A percentile compares a stretch with the other conserved stretches of the same genome.
phyloP scores from a whole-genome alignment of 208 protist genomes.

The Acanthamoeba sp. region DNA sequence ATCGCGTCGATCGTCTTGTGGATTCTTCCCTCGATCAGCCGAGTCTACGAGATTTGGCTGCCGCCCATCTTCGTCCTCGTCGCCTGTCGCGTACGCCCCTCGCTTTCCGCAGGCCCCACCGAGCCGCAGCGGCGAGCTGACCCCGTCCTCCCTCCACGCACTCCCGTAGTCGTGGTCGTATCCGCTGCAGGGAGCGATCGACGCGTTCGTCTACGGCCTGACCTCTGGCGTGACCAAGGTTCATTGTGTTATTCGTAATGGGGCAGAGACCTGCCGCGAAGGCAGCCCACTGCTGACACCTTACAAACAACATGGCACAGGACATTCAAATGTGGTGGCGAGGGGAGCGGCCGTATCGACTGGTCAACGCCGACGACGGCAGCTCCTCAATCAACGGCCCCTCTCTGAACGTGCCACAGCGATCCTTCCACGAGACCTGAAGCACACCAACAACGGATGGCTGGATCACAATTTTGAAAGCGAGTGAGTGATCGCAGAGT shows the following conservation, averaged over 20 bases:
- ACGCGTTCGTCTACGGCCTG: neutral
- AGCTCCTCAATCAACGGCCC: too few relatives aligned
- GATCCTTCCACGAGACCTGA: too few relatives aligned
- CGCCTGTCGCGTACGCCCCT: neutral
- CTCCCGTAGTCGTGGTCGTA: neutral
- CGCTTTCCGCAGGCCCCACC: too few relatives aligned
- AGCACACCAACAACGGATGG: too few relatives aligned
- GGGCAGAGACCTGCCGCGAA: neutral
- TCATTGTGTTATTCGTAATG: neutral
- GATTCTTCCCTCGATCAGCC: neutral
- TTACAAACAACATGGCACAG: too few relatives aligned
- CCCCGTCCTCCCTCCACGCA: neutral
- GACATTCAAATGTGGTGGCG: slow-evolving; percentile 18
- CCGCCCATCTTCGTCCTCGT: neutral
- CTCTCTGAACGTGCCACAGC: too few relatives aligned
- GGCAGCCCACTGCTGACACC: too few relatives aligned
- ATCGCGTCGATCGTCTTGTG: neutral
- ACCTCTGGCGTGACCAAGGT: neutral
- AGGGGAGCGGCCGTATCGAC: neutral
- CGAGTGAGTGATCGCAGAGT: too few relatives aligned
- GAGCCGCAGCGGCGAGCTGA: neutral
- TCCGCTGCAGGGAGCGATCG: neutral
- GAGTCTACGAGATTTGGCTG: slow-evolving; percentile 3
- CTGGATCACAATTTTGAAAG: too few relatives aligned
- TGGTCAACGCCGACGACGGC: neutral